A percentile compares a stretch with the other conserved stretches of the same genome.
Conservation (phyloP, 306 rosid species). For the Lupinus albus region DNA sequence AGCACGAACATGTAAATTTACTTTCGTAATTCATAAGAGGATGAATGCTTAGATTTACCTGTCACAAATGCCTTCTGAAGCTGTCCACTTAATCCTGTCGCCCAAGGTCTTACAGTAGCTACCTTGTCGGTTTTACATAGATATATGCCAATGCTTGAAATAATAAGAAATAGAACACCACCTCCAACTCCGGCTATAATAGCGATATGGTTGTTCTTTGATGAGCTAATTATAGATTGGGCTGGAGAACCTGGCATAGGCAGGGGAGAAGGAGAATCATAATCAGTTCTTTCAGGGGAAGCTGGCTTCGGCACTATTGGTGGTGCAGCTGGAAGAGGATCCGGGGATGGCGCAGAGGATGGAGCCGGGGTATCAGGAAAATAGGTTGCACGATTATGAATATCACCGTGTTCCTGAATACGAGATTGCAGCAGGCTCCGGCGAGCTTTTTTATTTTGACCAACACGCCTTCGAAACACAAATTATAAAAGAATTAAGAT, state of each 20-base stretch:
- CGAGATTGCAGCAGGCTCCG: constrained; percentile 40
- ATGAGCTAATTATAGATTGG: not conserved
- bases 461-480: constrained; percentile 46
- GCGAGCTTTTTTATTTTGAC: constrained; percentile 36
- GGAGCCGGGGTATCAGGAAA: not conserved
- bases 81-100: constrained; percentile 94
- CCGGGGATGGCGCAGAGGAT: not conserved
- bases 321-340: constrained; percentile 37
- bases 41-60: constrained; percentile 52
- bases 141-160: constrained; percentile 49
- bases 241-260: not conserved
- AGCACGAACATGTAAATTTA: constrained; percentile 1
- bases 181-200: constrained; percentile 62
- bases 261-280: constrained; percentile 44
- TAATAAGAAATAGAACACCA: constrained; percentile 45
- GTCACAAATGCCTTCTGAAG: constrained; percentile 94
- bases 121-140: constrained; percentile 65
- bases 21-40: constrained; percentile 21
- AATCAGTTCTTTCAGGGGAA: constrained; percentile 8
- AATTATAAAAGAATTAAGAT: constrained; percentile 25
- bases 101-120: constrained; percentile 89
- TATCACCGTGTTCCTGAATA: not conserved
- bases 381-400: not conserved
- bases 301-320: constrained; percentile 2
- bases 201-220: not conserved